These are phyloP conservation scores for Allomyces macrogynus DNA, from an alignment of 192 early-diverging fungal genomes.

Conservation along the genomic window DNA sequence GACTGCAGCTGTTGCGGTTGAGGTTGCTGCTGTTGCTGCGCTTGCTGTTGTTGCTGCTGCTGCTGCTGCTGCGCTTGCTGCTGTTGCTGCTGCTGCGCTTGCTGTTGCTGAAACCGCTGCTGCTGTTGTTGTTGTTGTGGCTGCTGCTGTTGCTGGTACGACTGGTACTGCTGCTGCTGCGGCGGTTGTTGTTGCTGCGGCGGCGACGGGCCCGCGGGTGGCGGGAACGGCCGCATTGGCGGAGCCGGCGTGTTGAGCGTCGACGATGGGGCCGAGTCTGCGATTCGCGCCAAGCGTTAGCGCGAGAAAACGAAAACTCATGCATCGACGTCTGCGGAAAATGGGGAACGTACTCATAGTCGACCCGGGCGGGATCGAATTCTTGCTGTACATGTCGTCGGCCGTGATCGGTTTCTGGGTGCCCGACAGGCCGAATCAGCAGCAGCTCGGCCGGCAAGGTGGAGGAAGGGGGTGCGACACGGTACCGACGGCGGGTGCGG, in stretches of 20 bases:
- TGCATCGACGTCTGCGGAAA: no score
- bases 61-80: neutral
- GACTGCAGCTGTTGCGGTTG: neutral
- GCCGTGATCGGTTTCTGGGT: neutral
- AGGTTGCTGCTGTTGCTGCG: neutral
- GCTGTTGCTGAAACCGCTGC: neutral
- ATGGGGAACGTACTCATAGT: neutral
- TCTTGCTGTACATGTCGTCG: neutral
- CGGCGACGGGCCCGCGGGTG: neutral
- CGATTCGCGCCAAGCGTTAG: neutral
- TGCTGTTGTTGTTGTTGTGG: neutral
- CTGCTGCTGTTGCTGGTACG: neutral
- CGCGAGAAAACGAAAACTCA: no score
- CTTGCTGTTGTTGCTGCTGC: neutral
- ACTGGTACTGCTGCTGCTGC: neutral
- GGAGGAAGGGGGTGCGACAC: neutral
- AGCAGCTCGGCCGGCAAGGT: neutral
- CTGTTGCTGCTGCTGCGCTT: neutral
- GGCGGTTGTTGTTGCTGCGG: neutral
- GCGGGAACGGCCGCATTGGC: neutral
- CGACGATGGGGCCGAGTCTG: neutral
- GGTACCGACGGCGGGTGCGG: neutral
- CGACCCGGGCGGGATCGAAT: neutral
- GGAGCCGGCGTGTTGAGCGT: neutral
- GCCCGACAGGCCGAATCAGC: neutral